These are phyloP conservation scores for Ganoderma resinaceum DNA, from an alignment of 1,284 basidiomycete genomes.

Conservation along the genomic window DNA sequence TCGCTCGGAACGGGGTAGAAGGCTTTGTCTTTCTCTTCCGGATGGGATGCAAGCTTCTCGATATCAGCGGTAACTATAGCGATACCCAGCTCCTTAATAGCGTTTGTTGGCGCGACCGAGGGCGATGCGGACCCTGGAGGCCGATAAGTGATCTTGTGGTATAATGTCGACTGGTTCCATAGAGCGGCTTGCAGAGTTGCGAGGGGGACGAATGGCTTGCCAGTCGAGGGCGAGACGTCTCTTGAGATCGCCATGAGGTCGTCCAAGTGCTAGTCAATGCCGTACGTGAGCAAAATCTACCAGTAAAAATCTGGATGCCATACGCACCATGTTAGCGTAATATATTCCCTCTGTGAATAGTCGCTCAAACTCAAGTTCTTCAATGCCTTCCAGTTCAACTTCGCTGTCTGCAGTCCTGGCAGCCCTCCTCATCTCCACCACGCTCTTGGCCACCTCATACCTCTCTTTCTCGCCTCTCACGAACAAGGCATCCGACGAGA, in stretches of 20 bases:
- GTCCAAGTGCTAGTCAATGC: slow-evolving; percentile 65
- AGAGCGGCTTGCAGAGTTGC: slow-evolving; percentile 76
- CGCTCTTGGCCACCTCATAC: slow-evolving; percentile 79
- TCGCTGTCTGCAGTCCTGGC: slow-evolving; percentile 50
- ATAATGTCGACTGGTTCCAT: slow-evolving; percentile 75
- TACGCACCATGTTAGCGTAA: slow-evolving; percentile 84
- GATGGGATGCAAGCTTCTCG: slow-evolving; percentile 13
- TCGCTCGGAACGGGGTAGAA: slow-evolving; percentile 82
- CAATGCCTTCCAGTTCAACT: slow-evolving; percentile 41
- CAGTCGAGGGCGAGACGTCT: slow-evolving; percentile 76
- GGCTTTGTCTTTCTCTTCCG: slow-evolving; percentile 40
- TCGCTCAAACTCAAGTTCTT: slow-evolving; percentile 71
- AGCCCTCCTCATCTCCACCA: slow-evolving; percentile 76
- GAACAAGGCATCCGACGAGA: slow-evolving; percentile 85
- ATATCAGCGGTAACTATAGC: slow-evolving; percentile 59
- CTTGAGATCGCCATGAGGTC: slow-evolving; percentile 77
- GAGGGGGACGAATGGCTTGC: slow-evolving; percentile 73
- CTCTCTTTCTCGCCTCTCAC: slow-evolving; percentile 81
- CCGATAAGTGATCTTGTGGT: slow-evolving; percentile 59
- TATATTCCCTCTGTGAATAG: slow-evolving; percentile 86
- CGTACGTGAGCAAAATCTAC: slow-evolving; percentile 18
- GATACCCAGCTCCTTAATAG: slow-evolving; percentile 69
- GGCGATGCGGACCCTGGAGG: slow-evolving; percentile 43
- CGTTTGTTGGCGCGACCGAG: slow-evolving; percentile 47
- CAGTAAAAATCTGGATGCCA: not conserved